These are phyloP conservation scores for Taphrina wiesneri DNA, from an alignment of 1,139 yeast genomes.

Conservation along the genomic window DNA sequence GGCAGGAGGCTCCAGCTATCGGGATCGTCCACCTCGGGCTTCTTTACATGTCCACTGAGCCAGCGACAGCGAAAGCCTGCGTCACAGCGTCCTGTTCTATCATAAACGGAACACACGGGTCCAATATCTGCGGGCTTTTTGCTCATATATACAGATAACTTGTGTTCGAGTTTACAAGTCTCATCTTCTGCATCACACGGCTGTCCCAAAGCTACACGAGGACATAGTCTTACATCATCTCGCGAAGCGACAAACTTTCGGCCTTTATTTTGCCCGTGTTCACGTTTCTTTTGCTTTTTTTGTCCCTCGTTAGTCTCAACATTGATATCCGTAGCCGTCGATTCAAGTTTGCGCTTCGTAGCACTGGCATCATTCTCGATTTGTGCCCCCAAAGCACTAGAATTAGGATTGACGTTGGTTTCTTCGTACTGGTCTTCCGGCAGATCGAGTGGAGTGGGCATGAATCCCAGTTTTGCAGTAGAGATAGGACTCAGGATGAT, in stretches of 20 bases:
- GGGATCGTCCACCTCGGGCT: constrained; percentile 43
- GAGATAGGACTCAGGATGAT: neutral
- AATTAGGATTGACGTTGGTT: constrained; percentile 1
- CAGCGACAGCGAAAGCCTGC: constrained; percentile 91
- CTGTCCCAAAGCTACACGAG: constrained; percentile 33
- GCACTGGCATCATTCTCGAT: neutral
- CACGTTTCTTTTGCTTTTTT: constrained; percentile 20
- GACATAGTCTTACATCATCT: constrained; percentile 34
- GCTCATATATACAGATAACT: constrained; percentile 61
- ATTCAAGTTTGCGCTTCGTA: neutral
- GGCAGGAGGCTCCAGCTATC: constrained; percentile 60
- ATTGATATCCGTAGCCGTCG: neutral
- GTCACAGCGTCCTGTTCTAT: constrained; percentile 84
- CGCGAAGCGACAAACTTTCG: constrained; percentile 29
- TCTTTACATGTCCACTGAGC: constrained; percentile 48
- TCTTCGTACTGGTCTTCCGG: constrained; percentile 26
- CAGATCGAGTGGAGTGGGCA: neutral
- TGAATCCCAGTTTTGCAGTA: neutral
- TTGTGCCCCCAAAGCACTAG: constrained; percentile 2
- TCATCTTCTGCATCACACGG: constrained; percentile 22
- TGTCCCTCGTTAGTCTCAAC: neutral
- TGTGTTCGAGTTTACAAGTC: constrained; percentile 72
- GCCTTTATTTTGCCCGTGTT: constrained; percentile 36
- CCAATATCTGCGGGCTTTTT: constrained; percentile 70
- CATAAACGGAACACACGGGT: constrained; percentile 79